Evolutionary conservation across 306 rosid species (phyloP), one percentile per base, ranked within the genome.

Genomic region (Malus sieversii): DNA sequence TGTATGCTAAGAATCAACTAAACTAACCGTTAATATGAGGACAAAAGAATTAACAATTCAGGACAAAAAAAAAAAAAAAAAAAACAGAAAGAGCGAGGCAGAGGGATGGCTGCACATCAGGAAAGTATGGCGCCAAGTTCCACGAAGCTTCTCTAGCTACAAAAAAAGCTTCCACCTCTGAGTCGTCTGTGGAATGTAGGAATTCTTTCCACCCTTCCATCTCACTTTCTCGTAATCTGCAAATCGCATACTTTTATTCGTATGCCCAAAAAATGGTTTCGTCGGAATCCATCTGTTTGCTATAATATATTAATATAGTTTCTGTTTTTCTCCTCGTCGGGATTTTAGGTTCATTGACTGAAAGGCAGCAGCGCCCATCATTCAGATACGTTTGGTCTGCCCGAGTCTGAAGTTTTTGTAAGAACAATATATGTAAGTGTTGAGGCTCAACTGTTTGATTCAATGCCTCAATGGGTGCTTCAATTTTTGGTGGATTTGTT

Each of bases 61-160:
- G 30, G 12, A 5, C 10, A 27, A 23, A 23, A 23, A 23, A 35
- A 20, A 30, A 19, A 9, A 60, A 53, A 4, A 30, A 30, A 4
- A 44, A 8, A 51, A 8, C 0, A 70, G 12, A 11, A 32, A 0
- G 58, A 13, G 58, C 4, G 18, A 46, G 52, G 52, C 48, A 45
- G 51, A 45, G 22, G 33, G 68, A 44, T 30, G 42, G 77, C 45
- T 23, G 38, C 68, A 42, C 57, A 53, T n/a, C 14, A 46, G 35
- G 20, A 62, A 68, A 58, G 71, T 38, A 68, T 77, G 82, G 87
- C 84, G 84, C 84, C 69, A 84, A 68, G 40, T 72, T 76, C 66
- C 61, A 25, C 15, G 82, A 46, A 44, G 62, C 44, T 67, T 65
- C 69, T 18, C 44, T 60, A 46, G 35, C 77, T n/a, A 44, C 68